Conservation (phyloP, 1,139 yeast genomes). For the Hyphopichia wangnamkhiaoensis region DNA sequence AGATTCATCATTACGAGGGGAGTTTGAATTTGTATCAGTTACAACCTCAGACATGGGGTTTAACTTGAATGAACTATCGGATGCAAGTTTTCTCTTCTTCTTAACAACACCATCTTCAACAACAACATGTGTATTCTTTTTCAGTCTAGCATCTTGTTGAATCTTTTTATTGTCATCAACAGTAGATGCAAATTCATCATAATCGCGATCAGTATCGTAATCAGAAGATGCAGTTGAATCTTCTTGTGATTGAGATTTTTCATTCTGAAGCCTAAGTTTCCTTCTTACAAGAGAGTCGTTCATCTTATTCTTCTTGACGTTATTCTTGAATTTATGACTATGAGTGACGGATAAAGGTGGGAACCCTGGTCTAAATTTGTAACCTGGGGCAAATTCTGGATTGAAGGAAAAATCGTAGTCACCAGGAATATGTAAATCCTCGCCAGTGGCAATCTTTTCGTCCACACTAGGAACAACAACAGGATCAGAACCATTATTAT, state of each 20-base stretch:
- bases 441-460: no score
- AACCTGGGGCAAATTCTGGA: slow-evolving; percentile 30
- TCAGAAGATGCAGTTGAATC: slow-evolving; percentile 14
- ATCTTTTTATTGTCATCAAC: slow-evolving; percentile 4
- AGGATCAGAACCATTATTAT: background rate
- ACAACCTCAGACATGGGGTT: background rate
- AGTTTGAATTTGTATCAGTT: background rate
- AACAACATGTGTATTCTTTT: background rate
- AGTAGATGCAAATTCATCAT: slow-evolving; percentile 8
- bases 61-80: background rate
- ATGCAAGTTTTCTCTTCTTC: slow-evolving; percentile 1
- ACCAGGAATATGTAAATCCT: slow-evolving; percentile 24
- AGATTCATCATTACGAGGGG: background rate
- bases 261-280: slow-evolving; percentile 7
- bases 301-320: slow-evolving; percentile 11
- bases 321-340: slow-evolving; percentile 15
- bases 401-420: slow-evolving; percentile 41
- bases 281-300: slow-evolving; percentile 11
- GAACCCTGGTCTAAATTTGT: slow-evolving; percentile 45
- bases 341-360: slow-evolving; percentile 48
- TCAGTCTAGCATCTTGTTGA: slow-evolving; percentile 1
- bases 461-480: no score
- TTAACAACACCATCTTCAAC: background rate
- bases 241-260: slow-evolving; percentile 9
- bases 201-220: slow-evolving; percentile 11